Conservation (phyloP, 2,329 filamentous ascomycete genomes). For the Didymella lethalis region DNA sequence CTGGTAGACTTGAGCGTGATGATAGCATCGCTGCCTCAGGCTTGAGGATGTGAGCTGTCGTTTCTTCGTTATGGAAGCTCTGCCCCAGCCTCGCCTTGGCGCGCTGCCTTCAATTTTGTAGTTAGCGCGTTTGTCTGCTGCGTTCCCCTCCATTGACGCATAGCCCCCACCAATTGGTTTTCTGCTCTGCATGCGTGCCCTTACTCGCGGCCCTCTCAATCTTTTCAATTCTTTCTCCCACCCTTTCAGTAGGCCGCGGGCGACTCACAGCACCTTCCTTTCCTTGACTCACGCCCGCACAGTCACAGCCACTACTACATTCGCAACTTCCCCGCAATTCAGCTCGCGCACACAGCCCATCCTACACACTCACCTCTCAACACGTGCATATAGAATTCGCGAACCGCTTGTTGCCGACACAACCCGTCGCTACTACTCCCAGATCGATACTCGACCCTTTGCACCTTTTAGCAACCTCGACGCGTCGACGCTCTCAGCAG, state of each 20-base stretch:
- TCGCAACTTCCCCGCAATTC: constrained; percentile 21
- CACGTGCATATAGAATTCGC: constrained; percentile 3
- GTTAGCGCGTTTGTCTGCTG: constrained; percentile 30
- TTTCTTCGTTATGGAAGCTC: constrained; percentile 7
- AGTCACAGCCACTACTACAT: constrained; percentile 21
- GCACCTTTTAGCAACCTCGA: constrained; percentile 37
- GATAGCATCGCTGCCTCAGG: not conserved
- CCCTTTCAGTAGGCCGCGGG: constrained; percentile 43
- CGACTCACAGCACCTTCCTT: constrained; percentile 40
- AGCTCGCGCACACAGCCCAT: constrained; percentile 19
- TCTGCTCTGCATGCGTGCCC: constrained; percentile 26
- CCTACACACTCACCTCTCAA: constrained; percentile 14
- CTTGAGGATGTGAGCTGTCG: constrained; percentile 13
- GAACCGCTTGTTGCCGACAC: not conserved
- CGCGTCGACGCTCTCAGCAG: constrained; percentile 30
- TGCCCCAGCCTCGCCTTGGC: constrained; percentile 23
- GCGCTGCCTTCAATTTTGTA: constrained; percentile 30
- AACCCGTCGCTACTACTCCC: constrained; percentile 24
- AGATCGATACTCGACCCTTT: constrained; percentile 30
- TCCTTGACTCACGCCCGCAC: constrained; percentile 40
- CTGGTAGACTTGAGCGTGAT: constrained; percentile 2
- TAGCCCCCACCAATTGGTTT: constrained; percentile 33
- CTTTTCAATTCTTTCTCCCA: constrained; percentile 38
- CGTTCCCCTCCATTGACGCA: constrained; percentile 37
- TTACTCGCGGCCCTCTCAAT: constrained; percentile 24